A percentile compares a stretch with the other conserved stretches of the same genome.
Evolutionary conservation across 2,329 filamentous ascomycete species (phyloP).

Genomic region (Clonostachys chloroleuca): DNA sequence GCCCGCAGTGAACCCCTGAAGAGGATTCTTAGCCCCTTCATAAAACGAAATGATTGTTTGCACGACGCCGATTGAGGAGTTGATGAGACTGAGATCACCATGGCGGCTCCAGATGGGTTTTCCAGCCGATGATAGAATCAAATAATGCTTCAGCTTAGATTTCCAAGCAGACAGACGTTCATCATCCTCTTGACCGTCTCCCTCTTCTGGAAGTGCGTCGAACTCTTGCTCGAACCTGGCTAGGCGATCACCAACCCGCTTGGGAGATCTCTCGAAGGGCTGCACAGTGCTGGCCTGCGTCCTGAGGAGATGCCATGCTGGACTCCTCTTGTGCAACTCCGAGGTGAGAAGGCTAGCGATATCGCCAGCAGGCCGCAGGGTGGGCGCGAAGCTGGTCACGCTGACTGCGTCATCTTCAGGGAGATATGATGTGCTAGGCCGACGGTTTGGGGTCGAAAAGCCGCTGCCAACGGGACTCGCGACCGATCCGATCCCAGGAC

Average conservation of each 20-base stretch:
- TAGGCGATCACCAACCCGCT: constrained; percentile 46
- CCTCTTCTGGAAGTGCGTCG: constrained; percentile 61
- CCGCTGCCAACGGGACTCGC: constrained; percentile 33
- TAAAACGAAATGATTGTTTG: constrained; percentile 99
- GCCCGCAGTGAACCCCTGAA: constrained; percentile 84
- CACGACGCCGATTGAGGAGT: constrained; percentile 89
- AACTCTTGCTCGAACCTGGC: constrained; percentile 74
- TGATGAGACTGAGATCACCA: constrained; percentile 84
- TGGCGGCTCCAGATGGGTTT: constrained; percentile 98
- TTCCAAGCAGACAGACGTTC: constrained; percentile 73
- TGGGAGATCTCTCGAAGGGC: constrained; percentile 53
- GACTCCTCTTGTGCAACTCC: constrained; percentile 59
- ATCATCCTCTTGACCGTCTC: constrained; percentile 41
- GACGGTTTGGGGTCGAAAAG: constrained; percentile 27
- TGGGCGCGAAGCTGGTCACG: constrained; percentile 62
- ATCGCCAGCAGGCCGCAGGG: constrained; percentile 60
- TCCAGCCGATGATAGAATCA: constrained; percentile 91
- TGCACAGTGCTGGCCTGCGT: constrained; percentile 55
- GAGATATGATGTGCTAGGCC: constrained; percentile 23
- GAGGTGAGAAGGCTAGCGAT: constrained; percentile 79
- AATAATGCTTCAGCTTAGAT: constrained; percentile 91
- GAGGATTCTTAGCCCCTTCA: constrained; percentile 70
- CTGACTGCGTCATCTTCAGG: constrained; percentile 62
- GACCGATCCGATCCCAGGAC: constrained; percentile 22
- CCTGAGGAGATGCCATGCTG: constrained; percentile 64